Conservation (phyloP, 129 eudicot species). For the Glebionis coronaria region DNA sequence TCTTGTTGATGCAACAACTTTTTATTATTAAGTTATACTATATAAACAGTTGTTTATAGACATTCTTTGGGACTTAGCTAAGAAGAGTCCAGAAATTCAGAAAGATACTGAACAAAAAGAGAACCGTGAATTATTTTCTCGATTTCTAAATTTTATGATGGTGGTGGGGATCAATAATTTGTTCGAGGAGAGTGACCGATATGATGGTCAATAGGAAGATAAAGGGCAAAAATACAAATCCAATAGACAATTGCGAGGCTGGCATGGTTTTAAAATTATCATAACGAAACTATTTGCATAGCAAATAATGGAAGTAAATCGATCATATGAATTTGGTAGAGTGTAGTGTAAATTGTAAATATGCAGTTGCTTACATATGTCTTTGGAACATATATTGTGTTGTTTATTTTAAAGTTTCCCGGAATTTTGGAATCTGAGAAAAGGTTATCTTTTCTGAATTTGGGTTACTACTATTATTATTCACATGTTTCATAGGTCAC, state of each 20-base stretch:
- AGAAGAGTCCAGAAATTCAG: constrained; percentile 29
- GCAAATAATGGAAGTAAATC: background rate
- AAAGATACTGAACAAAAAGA: constrained; percentile 17
- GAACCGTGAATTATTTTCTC: constrained; percentile 17
- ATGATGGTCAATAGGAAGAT: constrained; percentile 31
- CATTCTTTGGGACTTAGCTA: constrained; percentile 32
- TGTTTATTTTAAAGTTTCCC: constrained; percentile 18
- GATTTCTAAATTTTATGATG: constrained; percentile 9
- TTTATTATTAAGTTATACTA: constrained; percentile 14
- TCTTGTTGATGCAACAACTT: constrained; percentile 35
- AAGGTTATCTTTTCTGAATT: constrained; percentile 16
- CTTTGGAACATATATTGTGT: background rate
- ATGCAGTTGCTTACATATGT: too few species aligned
- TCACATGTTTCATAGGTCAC: constrained; percentile 18
- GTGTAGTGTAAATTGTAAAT: too few species aligned
- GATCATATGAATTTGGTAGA: background rate
- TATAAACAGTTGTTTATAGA: constrained; percentile 28
- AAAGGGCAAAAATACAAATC: constrained; percentile 19
- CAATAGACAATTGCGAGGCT: constrained; percentile 30
- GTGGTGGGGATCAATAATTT: constrained; percentile 32
- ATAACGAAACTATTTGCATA: background rate
- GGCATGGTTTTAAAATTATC: constrained; percentile 21
- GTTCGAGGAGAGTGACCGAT: constrained; percentile 27
- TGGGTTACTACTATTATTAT: constrained; percentile 7
- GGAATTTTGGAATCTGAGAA: constrained; percentile 26